Percentiles rank a stretch among this genome's conserved stretches.
These are phyloP conservation scores for Ustilago loliicola DNA, from an alignment of 1,284 basidiomycete species.

Conservation along the genomic window DNA sequence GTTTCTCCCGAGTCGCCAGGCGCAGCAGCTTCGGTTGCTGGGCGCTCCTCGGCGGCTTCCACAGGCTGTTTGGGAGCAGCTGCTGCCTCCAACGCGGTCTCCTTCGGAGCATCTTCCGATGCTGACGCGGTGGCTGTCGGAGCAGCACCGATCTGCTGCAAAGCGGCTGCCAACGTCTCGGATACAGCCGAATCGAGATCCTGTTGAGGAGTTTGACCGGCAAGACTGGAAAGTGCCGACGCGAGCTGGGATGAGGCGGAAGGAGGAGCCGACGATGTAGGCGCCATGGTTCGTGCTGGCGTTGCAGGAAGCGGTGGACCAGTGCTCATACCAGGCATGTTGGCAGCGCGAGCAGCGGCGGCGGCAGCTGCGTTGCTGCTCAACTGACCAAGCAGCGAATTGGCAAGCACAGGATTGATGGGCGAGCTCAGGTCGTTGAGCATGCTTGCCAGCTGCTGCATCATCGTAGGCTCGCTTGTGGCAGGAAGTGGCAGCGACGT, in stretches of 20 bases:
- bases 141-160: slow-evolving; percentile 56
- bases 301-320: slow-evolving; percentile 27
- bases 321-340: slow-evolving; percentile 27
- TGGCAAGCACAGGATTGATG: slow-evolving; percentile 48
- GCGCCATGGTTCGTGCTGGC: slow-evolving; percentile 16
- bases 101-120: slow-evolving; percentile 4
- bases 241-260: slow-evolving; percentile 40
- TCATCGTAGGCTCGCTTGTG: slow-evolving; percentile 54
- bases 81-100: slow-evolving; percentile 2
- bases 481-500: slow-evolving; percentile 40
- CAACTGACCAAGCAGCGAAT: slow-evolving; percentile 45
- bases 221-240: slow-evolving; percentile 46
- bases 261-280: slow-evolving; percentile 9
- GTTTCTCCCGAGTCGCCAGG: slow-evolving; percentile 16
- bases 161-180: slow-evolving; percentile 58
- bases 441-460: slow-evolving; percentile 54
- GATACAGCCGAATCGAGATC: slow-evolving; percentile 62
- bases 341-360: slow-evolving; percentile 33
- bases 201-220: slow-evolving; percentile 40
- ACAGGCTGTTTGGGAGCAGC: slow-evolving; percentile 15
- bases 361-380: slow-evolving; percentile 53
- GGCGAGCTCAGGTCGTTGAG: slow-evolving; percentile 52
- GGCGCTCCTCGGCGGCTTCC: slow-evolving; percentile 2
- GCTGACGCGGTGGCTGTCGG: slow-evolving; percentile 7
- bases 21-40: slow-evolving; percentile 1